Evolutionary conservation across 108 stramenopile species (phyloP), one percentile per base, ranked within the genome.

Genomic region (Bacterosira constricta): DNA sequence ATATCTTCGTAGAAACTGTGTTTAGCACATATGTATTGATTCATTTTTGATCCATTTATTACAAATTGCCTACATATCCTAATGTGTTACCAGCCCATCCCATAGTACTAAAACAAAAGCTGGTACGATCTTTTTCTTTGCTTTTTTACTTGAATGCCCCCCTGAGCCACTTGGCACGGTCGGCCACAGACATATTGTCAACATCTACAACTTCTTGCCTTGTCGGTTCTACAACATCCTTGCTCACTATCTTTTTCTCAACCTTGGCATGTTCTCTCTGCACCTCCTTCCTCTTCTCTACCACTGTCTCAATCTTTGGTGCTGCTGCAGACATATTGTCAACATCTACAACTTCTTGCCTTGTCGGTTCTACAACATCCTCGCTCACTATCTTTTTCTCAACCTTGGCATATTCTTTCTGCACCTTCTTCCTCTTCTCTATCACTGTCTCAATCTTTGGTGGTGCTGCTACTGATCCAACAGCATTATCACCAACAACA

Each of bases 111-210:
- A n/a, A n/a, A n/a, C n/a, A n/a, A n/a, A n/a, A n/a, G n/a, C n/a
- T n/a, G n/a, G n/a, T n/a, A n/a, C n/a, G n/a, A n/a, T n/a, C 30
- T 54, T 0, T 31, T 32, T 35, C 4, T 7, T 37, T 46, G 64
- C 23, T 25, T n/a, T 29, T 31, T 30, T 67, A 41, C 34, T 47
- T 52, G 53, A 79, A 79, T 0, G 78, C 78, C 36, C 29, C 37
- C 13, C 37, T 18, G n/a, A 79, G 60, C 78, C 78, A 79, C 46
- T 73, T 73, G 11, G 78, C 78, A 17, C 78, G 71, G 46, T 79
- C 59, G 17, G 73, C 72, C 7, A 79, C 78, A 32, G 68, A 77
- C 17, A 77, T 46, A 41, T 54, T 41, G 39, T 58, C 67, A 23
- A 37, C 12, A 25, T 61, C 58, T 26, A 36, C 37, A 32, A 54